These are phyloP conservation scores for Pyrrhoderma lamaoense DNA, from an alignment of 1,284 basidiomycete species.

Conservation along the genomic window DNA sequence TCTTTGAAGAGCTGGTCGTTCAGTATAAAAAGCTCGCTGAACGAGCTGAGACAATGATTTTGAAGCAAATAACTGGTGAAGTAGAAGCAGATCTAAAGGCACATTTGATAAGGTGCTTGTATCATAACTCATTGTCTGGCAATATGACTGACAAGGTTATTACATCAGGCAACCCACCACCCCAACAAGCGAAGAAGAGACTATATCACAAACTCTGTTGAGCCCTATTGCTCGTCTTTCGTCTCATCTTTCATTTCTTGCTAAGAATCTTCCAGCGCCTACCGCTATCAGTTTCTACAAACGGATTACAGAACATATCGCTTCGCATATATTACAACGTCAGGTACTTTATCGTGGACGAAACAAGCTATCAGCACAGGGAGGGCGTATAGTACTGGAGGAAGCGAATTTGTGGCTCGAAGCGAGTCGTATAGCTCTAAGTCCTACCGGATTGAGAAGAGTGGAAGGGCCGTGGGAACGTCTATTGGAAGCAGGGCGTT, in stretches of 20 bases:
- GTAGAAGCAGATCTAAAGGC: slow-evolving; percentile 66
- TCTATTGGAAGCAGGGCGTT: slow-evolving; percentile 57
- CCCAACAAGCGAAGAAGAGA: slow-evolving; percentile 30
- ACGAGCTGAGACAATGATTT: slow-evolving; percentile 81
- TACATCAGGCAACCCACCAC: slow-evolving; percentile 21
- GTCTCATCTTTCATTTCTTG: slow-evolving; percentile 61
- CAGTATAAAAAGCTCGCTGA: slow-evolving; percentile 54
- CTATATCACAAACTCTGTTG: slow-evolving; percentile 60
- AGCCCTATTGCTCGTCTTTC: slow-evolving; percentile 67
- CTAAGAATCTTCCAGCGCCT: slow-evolving; percentile 48
- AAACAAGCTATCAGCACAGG: slow-evolving; percentile 43
- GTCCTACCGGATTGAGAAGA: slow-evolving; percentile 32
- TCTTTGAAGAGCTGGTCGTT: slow-evolving; percentile 69
- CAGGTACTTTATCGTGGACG: slow-evolving; percentile 72
- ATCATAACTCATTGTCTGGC: slow-evolving; percentile 1
- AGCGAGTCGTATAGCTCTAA: slow-evolving; percentile 56
- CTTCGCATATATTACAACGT: slow-evolving; percentile 74
- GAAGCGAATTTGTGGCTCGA: slow-evolving; percentile 78
- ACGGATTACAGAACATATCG: slow-evolving; percentile 54
- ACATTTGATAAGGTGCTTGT: slow-evolving; percentile 47
- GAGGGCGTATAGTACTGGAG: slow-evolving; percentile 49
- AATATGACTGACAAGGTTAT: slow-evolving; percentile 10
- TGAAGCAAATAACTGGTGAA: slow-evolving; percentile 73
- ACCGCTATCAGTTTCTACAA: slow-evolving; percentile 60
- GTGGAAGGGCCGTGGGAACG: slow-evolving; percentile 68